Conservation (phyloP, 352 stramenopile species). For the Pilasporangium apinafurcum region DNA sequence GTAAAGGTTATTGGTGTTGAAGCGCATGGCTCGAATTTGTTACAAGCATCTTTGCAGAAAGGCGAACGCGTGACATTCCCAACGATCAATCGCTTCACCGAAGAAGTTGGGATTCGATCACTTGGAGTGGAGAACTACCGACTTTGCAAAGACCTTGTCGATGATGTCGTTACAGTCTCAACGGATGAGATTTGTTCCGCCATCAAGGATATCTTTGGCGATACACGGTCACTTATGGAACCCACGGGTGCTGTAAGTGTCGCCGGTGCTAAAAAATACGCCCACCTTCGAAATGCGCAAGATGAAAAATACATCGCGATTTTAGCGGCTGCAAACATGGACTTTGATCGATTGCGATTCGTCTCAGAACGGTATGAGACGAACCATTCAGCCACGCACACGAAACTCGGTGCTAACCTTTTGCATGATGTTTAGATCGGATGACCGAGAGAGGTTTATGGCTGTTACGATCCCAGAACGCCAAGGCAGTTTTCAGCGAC, state of each 20-base stretch:
- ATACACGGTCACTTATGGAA: constrained; percentile 94
- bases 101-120: constrained; percentile 93
- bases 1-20: constrained; percentile 98
- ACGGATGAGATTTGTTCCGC: constrained; percentile 95
- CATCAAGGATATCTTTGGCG: constrained; percentile 92
- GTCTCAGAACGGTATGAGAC: constrained; percentile 67
- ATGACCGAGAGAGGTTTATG: constrained; percentile 94
- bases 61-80: constrained; percentile 86
- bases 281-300: constrained; percentile 26
- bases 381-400: background rate
- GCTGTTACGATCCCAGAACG: constrained; percentile 94
- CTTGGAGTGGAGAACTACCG: constrained; percentile 95
- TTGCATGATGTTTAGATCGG: constrained; percentile 40
- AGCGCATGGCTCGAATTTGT: constrained; percentile 91
- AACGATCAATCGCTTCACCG: constrained; percentile 95
- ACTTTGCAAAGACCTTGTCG: constrained; percentile 90
- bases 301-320: constrained; percentile 92
- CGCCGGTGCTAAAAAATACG: constrained; percentile 95
- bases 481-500: constrained; percentile 87
- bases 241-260: constrained; percentile 92
- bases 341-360: constrained; percentile 98
- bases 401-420: background rate
- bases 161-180: constrained; percentile 95
- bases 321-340: constrained; percentile 98
- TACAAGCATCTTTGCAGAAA: constrained; percentile 86